A percentile compares a stretch with the other conserved stretches of the same genome.
Evolutionary conservation across 768 basidiomycete genomes (phyloP).

Genomic region (Lyophyllum decastes): DNA sequence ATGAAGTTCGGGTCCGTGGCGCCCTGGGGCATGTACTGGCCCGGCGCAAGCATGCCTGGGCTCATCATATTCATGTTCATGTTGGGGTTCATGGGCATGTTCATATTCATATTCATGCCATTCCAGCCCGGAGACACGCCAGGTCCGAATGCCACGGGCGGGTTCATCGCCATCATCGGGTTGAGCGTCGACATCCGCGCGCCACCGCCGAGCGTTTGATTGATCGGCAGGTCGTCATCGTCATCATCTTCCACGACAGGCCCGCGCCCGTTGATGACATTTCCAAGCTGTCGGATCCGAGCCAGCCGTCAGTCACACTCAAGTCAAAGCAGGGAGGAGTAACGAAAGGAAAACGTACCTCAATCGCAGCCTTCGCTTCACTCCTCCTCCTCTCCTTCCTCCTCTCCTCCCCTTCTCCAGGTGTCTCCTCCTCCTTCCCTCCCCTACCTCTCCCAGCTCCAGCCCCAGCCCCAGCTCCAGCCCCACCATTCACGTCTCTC

Average conservation of each 20-base stretch:
- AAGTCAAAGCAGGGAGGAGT: constrained; percentile 1
- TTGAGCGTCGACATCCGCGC: constrained; percentile 43
- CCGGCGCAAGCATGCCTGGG: constrained; percentile 40
- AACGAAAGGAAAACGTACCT: constrained; percentile 51
- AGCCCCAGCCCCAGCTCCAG: constrained; percentile 24
- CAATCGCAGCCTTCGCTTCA: constrained; percentile 86
- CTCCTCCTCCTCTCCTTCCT: constrained; percentile 74
- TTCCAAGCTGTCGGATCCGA: constrained; percentile 63
- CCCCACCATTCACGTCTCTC: constrained; percentile 15
- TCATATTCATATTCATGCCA: constrained; percentile 26
- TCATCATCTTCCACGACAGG: constrained; percentile 60
- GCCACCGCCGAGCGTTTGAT: constrained; percentile 36
- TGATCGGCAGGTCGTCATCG: constrained; percentile 49
- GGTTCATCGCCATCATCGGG: constrained; percentile 45
- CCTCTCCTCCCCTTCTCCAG: constrained; percentile 52
- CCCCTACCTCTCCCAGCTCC: constrained; percentile 23
- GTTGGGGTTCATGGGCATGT: constrained; percentile 28
- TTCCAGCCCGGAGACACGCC: constrained; percentile 19
- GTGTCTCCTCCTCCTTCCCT: constrained; percentile 53
- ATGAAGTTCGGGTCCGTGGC: constrained; percentile 56
- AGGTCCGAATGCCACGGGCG: constrained; percentile 33
- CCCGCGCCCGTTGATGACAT: constrained; percentile 79
- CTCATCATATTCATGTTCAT: constrained; percentile 18
- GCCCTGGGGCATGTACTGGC: constrained; percentile 45
- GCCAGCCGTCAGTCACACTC: constrained; percentile 7